Evolutionary conservation across 2,329 filamentous ascomycete genomes (phyloP).

Genomic region (Xylariaceae sp.): DNA sequence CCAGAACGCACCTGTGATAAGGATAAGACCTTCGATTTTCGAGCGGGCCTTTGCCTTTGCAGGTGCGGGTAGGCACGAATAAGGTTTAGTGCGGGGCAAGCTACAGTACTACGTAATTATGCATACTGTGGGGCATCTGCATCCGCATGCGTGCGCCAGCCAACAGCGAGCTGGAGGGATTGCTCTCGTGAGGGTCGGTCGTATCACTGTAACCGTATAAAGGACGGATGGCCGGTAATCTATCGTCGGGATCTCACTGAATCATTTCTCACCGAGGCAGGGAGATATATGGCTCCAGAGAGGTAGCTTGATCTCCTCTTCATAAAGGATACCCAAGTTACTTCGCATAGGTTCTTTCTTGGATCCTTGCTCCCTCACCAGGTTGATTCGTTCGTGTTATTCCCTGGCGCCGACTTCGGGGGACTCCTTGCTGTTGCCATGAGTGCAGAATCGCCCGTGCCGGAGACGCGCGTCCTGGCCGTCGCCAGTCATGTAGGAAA

Average conservation of each 20-base stretch:
- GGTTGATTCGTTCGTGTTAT: neutral
- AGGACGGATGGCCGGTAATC: too few relatives aligned
- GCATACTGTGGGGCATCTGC: neutral
- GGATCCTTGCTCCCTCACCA: too few relatives aligned
- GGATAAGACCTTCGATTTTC: neutral
- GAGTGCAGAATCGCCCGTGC: constrained; percentile 41
- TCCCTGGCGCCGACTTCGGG: neutral
- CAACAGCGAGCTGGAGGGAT: too few relatives aligned
- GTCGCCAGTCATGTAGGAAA: constrained; percentile 81
- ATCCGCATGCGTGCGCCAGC: too few relatives aligned
- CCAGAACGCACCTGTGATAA: neutral
- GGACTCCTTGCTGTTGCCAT: constrained; percentile 26
- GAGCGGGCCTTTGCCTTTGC: neutral
- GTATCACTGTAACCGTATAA: too few relatives aligned
- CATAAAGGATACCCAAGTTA: too few relatives aligned
- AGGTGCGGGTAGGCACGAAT: neutral
- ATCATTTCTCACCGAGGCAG: too few relatives aligned
- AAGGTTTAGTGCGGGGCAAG: constrained; percentile 18
- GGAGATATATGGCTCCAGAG: too few relatives aligned
- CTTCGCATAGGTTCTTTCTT: too few relatives aligned
- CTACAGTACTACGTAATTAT: neutral
- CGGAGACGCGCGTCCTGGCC: constrained; percentile 67
- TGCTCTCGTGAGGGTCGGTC: too few relatives aligned
- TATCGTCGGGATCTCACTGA: too few relatives aligned
- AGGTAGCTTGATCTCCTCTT: too few relatives aligned